These are phyloP conservation scores for Aspergillus amoenus DNA, from an alignment of 2,329 filamentous ascomycete species.

Conservation along the genomic window DNA sequence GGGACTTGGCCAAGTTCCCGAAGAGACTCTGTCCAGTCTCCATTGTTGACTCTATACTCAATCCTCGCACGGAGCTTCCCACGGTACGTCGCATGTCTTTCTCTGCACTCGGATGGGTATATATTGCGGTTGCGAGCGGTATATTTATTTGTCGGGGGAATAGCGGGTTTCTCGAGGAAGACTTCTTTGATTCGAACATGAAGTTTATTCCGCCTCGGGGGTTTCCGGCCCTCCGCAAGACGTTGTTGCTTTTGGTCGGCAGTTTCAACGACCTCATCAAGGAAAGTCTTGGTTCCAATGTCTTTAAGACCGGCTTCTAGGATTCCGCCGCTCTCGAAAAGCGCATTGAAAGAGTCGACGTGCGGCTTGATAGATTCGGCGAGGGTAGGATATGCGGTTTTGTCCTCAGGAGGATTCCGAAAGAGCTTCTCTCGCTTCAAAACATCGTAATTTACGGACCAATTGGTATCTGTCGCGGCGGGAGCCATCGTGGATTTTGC, in stretches of 20 bases:
- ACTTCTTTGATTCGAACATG: slow-evolving; percentile 77
- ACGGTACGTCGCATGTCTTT: slow-evolving; percentile 87
- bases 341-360: slow-evolving; percentile 90
- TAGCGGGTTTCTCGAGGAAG: slow-evolving; percentile 74
- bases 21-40: slow-evolving; percentile 76
- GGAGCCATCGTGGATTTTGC: slow-evolving; percentile 50
- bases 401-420: slow-evolving; percentile 80
- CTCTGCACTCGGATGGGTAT: slow-evolving; percentile 87
- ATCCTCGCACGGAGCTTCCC: slow-evolving; percentile 81
- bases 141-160: slow-evolving; percentile 81
- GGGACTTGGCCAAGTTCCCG: slow-evolving; percentile 86
- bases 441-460: slow-evolving; percentile 85
- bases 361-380: slow-evolving; percentile 86
- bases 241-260: slow-evolving; percentile 37
- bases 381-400: slow-evolving; percentile 82
- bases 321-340: slow-evolving; percentile 73
- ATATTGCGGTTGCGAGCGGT: slow-evolving; percentile 78
- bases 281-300: slow-evolving; percentile 83
- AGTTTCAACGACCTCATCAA: slow-evolving; percentile 68
- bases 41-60: slow-evolving; percentile 84
- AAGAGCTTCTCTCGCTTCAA: slow-evolving; percentile 86
- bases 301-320: slow-evolving; percentile 77
- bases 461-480: slow-evolving; percentile 64
- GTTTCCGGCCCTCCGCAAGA: slow-evolving; percentile 55
- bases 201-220: slow-evolving; percentile 67